These are phyloP conservation scores for Chenopodium formosanum DNA, from an alignment of 148 eudicot genomes.

Conservation along the genomic window DNA sequence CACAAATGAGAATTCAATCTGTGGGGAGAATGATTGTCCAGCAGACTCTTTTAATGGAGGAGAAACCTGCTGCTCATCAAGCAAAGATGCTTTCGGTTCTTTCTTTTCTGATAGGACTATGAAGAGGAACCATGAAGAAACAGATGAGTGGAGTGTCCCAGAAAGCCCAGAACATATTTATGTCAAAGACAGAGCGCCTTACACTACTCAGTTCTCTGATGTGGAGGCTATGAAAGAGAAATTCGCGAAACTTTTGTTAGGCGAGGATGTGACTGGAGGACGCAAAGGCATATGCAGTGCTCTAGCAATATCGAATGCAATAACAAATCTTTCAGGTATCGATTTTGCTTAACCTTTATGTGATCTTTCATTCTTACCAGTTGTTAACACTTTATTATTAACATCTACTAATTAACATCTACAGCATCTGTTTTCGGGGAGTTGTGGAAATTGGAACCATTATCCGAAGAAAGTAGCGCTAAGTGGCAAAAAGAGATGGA, in stretches of 20 bases:
- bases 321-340: constrained; percentile 78
- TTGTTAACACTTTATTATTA: too few species aligned
- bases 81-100: constrained; percentile 58
- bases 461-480: constrained; percentile 63
- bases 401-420: not conserved
- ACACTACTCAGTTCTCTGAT: constrained; percentile 46
- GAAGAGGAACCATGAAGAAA: constrained; percentile 52
- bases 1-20: constrained; percentile 44
- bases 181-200: constrained; percentile 43
- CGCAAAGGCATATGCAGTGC: constrained; percentile 63
- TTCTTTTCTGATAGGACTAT: constrained; percentile 55
- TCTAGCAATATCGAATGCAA: constrained; percentile 75
- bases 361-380: not conserved
- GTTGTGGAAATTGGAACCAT: constrained; percentile 94
- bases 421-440: constrained; percentile 92
- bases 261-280: constrained; percentile 93
- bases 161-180: constrained; percentile 47
- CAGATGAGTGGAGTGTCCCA: constrained; percentile 47
- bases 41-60: constrained; percentile 58
- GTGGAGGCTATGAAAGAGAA: constrained; percentile 72
- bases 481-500: constrained; percentile 90
- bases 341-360: not conserved
- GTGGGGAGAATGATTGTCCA: constrained; percentile 44
- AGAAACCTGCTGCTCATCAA: constrained; percentile 77
- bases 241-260: constrained; percentile 79